Base-by-base conservation (phyloP, 805 yeast species). In the Candida nitratophila region DNA sequence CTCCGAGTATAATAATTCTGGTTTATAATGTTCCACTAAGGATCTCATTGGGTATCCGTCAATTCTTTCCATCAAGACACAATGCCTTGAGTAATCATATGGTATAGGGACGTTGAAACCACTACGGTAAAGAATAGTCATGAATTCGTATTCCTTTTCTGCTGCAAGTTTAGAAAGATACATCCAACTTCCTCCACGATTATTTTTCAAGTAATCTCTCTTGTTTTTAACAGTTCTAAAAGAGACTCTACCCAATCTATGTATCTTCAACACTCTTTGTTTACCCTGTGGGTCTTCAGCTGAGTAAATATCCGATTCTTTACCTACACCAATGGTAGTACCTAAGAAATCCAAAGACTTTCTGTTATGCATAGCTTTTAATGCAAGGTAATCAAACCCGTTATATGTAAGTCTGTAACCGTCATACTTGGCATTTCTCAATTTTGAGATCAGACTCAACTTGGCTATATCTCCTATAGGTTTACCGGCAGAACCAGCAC, bases 301-400 rank as follows among this genome's bases (percentile, higher is more conserved):
- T 12, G 90, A 75, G 62, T 84, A 88, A 56, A 93, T 90, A 67
- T 93, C 99, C 3, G 97, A 89, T 64, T 93, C 99, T 60, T 93
- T 93, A 55, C 99, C 99, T 42, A 93, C 96, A 47, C 98, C 99
- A 53, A 91, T 89, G 10, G 84, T 86, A 39, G 82, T 73, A 16
- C 96, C 97, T 15, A 91, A 76, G 1, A 91, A 83, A 55, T 81
- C 81, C 10, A 93, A 59, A 0, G 87, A 73, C 36, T 81, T 79
- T 52, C 88, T 73, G 56, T 82, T 84, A 50, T 85, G 70, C 80
- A 93, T 78, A 9, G 95, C 75, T 62, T 83, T 88, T 50, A 93
- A 71, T 0, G 98, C 98, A 51, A 93, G 71, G 60, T 86, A 93
- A 64, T 93, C 99, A 63, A 81, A 86, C 3, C 99, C 99, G 40